These are phyloP conservation scores for Stenogyne calaminthoides DNA, from an alignment of 305 asterid genomes.

Conservation along the genomic window DNA sequence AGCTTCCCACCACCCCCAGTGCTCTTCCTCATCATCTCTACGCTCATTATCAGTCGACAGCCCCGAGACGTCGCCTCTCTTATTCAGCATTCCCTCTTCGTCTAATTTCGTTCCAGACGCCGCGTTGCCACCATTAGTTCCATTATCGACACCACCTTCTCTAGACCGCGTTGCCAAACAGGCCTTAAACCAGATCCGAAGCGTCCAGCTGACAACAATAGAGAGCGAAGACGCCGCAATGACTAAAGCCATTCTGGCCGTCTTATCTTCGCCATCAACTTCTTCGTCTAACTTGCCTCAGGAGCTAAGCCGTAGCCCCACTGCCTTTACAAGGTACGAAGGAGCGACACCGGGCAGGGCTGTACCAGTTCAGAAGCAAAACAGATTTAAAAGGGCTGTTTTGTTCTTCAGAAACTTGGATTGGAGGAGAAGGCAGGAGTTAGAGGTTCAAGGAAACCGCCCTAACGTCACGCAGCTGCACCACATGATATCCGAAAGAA, in stretches of 20 bases:
- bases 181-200: slow-evolving; percentile 36
- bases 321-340: slow-evolving; percentile 58
- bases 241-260: slow-evolving; percentile 60
- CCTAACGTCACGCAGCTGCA: slow-evolving; percentile 53
- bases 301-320: background rate
- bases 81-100: slow-evolving; percentile 24
- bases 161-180: background rate
- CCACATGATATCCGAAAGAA: slow-evolving; percentile 75
- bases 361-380: slow-evolving; percentile 25
- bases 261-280: slow-evolving; percentile 39
- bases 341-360: background rate
- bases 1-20: slow-evolving; percentile 29
- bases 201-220: slow-evolving; percentile 39
- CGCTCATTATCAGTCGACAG: slow-evolving; percentile 69
- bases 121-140: too few relatives aligned
- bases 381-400: slow-evolving; percentile 51
- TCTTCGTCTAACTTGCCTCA: slow-evolving; percentile 31
- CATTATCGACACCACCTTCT: background rate
- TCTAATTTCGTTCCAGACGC: background rate
- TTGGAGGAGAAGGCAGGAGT: slow-evolving; percentile 31
- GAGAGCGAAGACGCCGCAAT: slow-evolving; percentile 64
- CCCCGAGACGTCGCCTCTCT: slow-evolving; percentile 48
- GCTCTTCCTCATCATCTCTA: slow-evolving; percentile 57
- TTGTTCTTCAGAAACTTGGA: slow-evolving; percentile 48
- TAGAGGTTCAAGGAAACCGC: slow-evolving; percentile 33